Evolutionary conservation across 139 green algal species (phyloP).

Genomic region (Desmodesmus armatus): DNA sequence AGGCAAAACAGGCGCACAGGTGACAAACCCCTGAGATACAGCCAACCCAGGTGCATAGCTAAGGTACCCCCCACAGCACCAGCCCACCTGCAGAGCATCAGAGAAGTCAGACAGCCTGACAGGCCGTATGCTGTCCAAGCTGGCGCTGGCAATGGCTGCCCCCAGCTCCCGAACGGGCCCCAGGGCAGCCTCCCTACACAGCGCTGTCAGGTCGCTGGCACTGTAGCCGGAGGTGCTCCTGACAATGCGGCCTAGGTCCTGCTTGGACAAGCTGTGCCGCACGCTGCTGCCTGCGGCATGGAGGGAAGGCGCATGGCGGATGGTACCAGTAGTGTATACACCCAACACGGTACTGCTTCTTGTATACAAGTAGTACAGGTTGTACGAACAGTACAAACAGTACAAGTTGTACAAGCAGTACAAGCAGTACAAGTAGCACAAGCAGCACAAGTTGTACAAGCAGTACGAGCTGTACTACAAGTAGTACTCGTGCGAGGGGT

Average conservation of each 20-base stretch:
- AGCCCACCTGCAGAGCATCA: constrained; percentile 51
- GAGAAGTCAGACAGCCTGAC: constrained; percentile 68
- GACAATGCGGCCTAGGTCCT: constrained; percentile 58
- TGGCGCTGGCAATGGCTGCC: constrained; percentile 53
- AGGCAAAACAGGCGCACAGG: no score
- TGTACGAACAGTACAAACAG: no score
- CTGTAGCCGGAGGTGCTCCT: constrained; percentile 70
- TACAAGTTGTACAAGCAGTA: no score
- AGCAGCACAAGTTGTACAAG: no score
- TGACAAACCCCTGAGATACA: no score
- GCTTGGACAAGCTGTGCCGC: constrained; percentile 36
- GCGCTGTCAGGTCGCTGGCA: constrained; percentile 81
- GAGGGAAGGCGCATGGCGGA: no score
- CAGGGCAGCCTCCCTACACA: constrained; percentile 88
- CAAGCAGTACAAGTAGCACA: no score
- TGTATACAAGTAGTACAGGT: no score
- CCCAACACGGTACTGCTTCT: neutral
- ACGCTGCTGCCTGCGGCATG: constrained; percentile 32
- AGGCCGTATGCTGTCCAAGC: constrained; percentile 49
- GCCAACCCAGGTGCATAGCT: no score
- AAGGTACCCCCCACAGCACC: no score
- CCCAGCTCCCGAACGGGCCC: constrained; percentile 79
- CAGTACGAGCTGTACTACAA: no score
- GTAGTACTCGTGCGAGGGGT: no score
- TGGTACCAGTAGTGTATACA: neutral